Percentiles rank a stretch among this genome's conserved stretches.
Evolutionary conservation across 495 filamentous ascomycete species (phyloP).

Genomic region (Neurospora pannonica): DNA sequence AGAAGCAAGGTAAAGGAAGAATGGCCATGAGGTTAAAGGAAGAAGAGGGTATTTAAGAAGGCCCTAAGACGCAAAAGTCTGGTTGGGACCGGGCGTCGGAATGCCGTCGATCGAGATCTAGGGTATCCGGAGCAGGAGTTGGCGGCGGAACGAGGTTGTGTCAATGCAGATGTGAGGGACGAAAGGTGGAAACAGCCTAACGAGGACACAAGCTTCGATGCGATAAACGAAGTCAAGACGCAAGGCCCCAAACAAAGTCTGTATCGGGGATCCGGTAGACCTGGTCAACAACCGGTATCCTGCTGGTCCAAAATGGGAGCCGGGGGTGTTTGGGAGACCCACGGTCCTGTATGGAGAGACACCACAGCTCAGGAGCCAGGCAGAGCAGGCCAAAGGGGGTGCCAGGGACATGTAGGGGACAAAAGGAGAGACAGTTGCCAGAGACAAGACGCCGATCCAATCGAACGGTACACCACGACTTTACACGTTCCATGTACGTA

Average conservation of each 20-base stretch:
- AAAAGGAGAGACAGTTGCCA: background rate
- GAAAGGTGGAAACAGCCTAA: background rate
- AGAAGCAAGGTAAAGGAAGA: background rate
- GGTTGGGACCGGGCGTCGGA: background rate
- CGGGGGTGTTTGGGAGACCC: background rate
- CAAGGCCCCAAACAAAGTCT: background rate
- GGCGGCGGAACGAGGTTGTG: background rate
- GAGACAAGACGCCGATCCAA: background rate
- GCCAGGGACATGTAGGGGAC: background rate
- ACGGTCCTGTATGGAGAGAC: background rate
- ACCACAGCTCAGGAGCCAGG: background rate
- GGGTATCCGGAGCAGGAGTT: background rate
- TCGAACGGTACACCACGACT: background rate
- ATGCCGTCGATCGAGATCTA: constrained; percentile 3
- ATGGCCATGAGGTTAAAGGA: background rate
- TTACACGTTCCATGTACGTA: background rate
- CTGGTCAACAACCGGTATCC: background rate
- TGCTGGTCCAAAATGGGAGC: background rate
- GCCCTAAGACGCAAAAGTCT: background rate
- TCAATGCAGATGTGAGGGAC: background rate
- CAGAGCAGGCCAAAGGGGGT: background rate
- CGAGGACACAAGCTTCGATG: constrained; percentile 1
- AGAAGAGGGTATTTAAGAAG: constrained; percentile 5
- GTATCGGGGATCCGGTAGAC: background rate
- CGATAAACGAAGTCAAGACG: constrained; percentile 4